Evolutionary conservation across 768 basidiomycete genomes (phyloP), one percentile per base, ranked within the genome.

Genomic region (Phanerochaete sordida): DNA sequence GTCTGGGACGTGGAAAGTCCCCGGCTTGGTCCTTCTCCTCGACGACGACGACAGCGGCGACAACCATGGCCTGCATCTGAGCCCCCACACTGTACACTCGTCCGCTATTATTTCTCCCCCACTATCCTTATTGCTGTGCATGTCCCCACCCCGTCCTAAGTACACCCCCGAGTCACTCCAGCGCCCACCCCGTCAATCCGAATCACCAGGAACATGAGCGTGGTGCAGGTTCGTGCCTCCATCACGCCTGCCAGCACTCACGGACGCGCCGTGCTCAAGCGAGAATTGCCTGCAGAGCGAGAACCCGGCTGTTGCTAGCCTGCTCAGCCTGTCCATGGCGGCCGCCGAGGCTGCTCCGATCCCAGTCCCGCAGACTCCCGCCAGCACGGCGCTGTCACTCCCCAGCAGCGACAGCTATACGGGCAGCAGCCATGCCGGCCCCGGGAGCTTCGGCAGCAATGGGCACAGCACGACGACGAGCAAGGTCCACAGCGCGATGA

Each of bases 251-350:
- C 30, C 26, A 48, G 52, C 21, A 24, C 21, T 16, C 9, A 23
- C n/a, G 45, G 15, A n/a, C 45, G 27, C 23, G 31, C 37, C 1
- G 23, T 12, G 35, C 35, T 48, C n/a, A 31, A 49, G 23, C 19
- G 33, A 50, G 15, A 13, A 50, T 21, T n/a, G 5, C 15, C 27
- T 3, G 19, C 60, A 61, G 60, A 61, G 55, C 48, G 60, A 61
- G 33, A 51, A 52, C 28, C 3, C 62, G 44, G 61, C 57, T 30
- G 50, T 56, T 24, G 57, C 61, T n/a, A 88, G 87, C 66, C 76
- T 91, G 23, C 80, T 91, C 44, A 90, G 88, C 6, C 74, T 91
- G 57, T 89, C 89, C 61, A 75, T 85, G 39, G 86, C 81, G 8
- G 86, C 86, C 9, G 77, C 79, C 33, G 78, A 66, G 55, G 82